Percentiles rank a stretch among this genome's conserved stretches.
Evolutionary conservation across 2,329 filamentous ascomycete genomes (phyloP).

Genomic region (Alternaria sp.): DNA sequence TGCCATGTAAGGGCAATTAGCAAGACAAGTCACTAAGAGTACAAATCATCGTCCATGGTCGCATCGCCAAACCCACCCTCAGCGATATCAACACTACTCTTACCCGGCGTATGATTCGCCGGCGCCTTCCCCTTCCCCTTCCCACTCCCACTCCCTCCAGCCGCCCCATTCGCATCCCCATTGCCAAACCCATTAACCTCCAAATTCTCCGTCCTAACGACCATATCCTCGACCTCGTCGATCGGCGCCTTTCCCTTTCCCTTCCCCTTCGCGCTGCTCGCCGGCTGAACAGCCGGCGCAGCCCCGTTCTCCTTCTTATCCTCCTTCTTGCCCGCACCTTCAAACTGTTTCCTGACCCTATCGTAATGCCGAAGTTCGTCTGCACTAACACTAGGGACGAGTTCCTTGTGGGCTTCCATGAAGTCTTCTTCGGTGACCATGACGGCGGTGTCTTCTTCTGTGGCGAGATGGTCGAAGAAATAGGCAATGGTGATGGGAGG

Average conservation of each 20-base stretch:
- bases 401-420: constrained; percentile 76
- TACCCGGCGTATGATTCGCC: constrained; percentile 37
- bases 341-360: constrained; percentile 80
- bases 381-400: constrained; percentile 91
- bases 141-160: constrained; percentile 14
- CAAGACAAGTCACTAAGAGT: constrained; percentile 29
- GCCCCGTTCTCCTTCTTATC: constrained; percentile 50
- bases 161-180: neutral
- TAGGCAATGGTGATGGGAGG: constrained; percentile 79
- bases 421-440: constrained; percentile 92
- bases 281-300: neutral
- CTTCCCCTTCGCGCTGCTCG: constrained; percentile 29
- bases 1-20: neutral
- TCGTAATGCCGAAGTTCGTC: constrained; percentile 94
- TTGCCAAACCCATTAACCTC: constrained; percentile 33
- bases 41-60: constrained; percentile 52
- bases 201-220: constrained; percentile 50
- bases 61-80: constrained; percentile 49
- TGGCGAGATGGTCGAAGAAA: constrained; percentile 93
- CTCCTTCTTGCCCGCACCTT: constrained; percentile 63
- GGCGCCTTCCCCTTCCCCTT: constrained; percentile 47
- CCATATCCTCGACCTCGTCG: constrained; percentile 48
- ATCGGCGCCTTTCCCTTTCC: constrained; percentile 30
- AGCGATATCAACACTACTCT: constrained; percentile 44
- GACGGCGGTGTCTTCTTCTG: constrained; percentile 80